phyloP scores from a whole-genome alignment of 1,284 basidiomycete species.

The Leccinum discolor region DNA sequence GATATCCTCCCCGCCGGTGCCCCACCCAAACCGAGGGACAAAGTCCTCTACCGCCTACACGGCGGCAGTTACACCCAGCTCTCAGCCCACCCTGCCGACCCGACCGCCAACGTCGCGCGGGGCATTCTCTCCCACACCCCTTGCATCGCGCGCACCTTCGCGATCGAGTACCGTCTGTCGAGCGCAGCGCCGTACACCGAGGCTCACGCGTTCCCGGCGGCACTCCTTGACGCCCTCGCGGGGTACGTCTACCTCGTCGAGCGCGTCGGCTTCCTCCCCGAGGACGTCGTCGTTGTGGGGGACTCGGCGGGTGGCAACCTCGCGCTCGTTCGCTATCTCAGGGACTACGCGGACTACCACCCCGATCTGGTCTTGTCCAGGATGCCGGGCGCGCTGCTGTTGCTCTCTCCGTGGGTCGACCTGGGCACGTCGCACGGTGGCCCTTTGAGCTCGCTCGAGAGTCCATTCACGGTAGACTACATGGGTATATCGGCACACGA shows the following conservation, averaged over 20 bases:
- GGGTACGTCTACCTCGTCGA: slow-evolving; percentile 54
- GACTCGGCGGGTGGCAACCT: slow-evolving; percentile 68
- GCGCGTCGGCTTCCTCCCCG: slow-evolving; percentile 40
- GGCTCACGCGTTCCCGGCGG: slow-evolving; percentile 49
- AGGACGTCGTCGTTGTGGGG: slow-evolving; percentile 56
- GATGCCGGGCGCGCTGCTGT: slow-evolving; percentile 40
- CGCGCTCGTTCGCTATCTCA: slow-evolving; percentile 43
- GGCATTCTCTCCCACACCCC: slow-evolving; percentile 28
- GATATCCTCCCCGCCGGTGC: slow-evolving; percentile 12
- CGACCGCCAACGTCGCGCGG: slow-evolving; percentile 24
- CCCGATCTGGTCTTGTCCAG: slow-evolving; percentile 18
- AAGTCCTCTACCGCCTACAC: slow-evolving; percentile 36
- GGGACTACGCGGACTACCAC: slow-evolving; percentile 22
- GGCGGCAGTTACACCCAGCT: slow-evolving; percentile 32
- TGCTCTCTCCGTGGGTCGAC: slow-evolving; percentile 53
- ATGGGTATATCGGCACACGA: slow-evolving; percentile 1
- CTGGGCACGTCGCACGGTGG: slow-evolving; percentile 30
- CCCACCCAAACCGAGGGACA: slow-evolving; percentile 33
- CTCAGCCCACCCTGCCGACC: slow-evolving; percentile 27
- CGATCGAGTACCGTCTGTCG: slow-evolving; percentile 45
- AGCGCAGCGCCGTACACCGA: slow-evolving; percentile 23
- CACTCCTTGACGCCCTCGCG: slow-evolving; percentile 53
- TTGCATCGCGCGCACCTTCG: slow-evolving; percentile 36
- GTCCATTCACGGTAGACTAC: slow-evolving; percentile 21
- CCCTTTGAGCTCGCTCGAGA: slow-evolving; percentile 21